Conservation (phyloP, 257 asterid species). For the Oldenlandia corymbosa region DNA sequence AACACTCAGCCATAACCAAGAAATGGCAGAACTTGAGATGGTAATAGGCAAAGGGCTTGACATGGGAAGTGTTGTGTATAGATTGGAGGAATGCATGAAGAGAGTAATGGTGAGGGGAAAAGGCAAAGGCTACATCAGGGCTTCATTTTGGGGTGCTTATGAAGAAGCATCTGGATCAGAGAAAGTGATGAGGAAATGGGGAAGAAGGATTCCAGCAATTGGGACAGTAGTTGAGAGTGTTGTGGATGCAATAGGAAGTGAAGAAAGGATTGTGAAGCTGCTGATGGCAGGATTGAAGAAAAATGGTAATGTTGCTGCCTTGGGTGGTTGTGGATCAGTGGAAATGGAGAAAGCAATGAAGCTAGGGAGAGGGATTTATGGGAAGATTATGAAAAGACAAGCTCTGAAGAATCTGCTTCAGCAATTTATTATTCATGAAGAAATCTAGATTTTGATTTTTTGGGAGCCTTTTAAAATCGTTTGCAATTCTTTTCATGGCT, state of each 20-base stretch:
- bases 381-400: constrained; percentile 76
- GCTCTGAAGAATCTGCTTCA: constrained; percentile 54
- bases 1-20: constrained; percentile 35
- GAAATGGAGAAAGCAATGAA: constrained; percentile 70
- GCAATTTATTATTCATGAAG: constrained; percentile 17
- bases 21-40: constrained; percentile 53
- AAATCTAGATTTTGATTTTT: background rate
- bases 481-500: background rate
- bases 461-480: constrained; percentile 1
- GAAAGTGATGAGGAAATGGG: constrained; percentile 61
- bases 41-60: constrained; percentile 46
- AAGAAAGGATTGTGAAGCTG: constrained; percentile 54
- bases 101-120: constrained; percentile 63
- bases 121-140: constrained; percentile 70
- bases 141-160: constrained; percentile 82
- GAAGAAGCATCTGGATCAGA: constrained; percentile 46
- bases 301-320: constrained; percentile 9
- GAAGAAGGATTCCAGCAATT: constrained; percentile 52
- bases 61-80: constrained; percentile 54
- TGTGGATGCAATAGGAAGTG: constrained; percentile 66
- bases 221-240: constrained; percentile 59
- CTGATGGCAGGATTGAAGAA: constrained; percentile 46
- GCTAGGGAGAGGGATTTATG: constrained; percentile 78
- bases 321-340: constrained; percentile 31
- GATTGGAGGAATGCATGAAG: constrained; percentile 76